Evolutionary conservation across 371 early-diverging fungal genomes (phyloP).

Genomic region (Umbelopsis sp.): DNA sequence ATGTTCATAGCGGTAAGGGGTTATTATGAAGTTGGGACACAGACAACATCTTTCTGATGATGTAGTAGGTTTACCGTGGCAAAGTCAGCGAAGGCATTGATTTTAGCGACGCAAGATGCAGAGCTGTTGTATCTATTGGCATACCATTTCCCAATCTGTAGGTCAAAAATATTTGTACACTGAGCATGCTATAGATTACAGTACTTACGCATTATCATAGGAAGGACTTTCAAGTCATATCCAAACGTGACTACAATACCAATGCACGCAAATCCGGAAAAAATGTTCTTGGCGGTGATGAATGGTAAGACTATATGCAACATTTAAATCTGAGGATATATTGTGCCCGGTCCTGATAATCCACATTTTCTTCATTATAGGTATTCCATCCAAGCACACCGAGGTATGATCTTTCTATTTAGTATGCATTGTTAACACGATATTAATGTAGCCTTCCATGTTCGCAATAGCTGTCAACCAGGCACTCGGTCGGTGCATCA

Average conservation of each 20-base stretch:
- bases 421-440: background rate
- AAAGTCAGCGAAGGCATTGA: constrained; percentile 97
- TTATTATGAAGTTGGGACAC: background rate
- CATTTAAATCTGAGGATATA: background rate
- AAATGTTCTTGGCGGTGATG: constrained; percentile 28
- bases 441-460: background rate
- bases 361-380: constrained; percentile 30
- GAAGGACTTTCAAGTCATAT: constrained; percentile 41
- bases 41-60: background rate
- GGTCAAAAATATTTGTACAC: constrained; percentile 14
- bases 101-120: constrained; percentile 85
- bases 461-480: constrained; percentile 83
- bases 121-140: constrained; percentile 91
- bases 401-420: constrained; percentile 36
- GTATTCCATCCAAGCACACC: constrained; percentile 88
- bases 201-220: constrained; percentile 18
- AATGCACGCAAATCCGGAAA: constrained; percentile 20
- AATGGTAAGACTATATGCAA: constrained; percentile 29
- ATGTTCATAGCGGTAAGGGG: constrained; percentile 62
- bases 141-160: constrained; percentile 83
- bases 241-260: constrained; percentile 49
- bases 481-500: constrained; percentile 91
- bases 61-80: constrained; percentile 72
- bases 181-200: background rate
- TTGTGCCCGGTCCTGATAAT: too few species aligned